Evolutionary conservation across 1,284 basidiomycete genomes (phyloP).

Genomic region (Sporisorium sorghi): DNA sequence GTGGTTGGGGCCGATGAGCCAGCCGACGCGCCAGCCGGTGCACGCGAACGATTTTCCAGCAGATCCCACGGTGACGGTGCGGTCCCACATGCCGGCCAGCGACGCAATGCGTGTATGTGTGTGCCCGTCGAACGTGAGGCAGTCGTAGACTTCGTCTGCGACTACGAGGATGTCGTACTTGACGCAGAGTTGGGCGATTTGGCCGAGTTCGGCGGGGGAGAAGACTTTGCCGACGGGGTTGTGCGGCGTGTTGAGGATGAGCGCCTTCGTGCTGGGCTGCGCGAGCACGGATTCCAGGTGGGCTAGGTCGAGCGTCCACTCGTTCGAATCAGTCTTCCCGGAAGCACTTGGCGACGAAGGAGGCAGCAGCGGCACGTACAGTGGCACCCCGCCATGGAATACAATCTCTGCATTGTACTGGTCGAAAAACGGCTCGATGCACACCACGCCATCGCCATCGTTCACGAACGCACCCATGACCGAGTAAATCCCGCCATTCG

Average conservation of each 20-base stretch:
- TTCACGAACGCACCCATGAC: conserved; percentile 58
- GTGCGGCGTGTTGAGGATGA: conserved; percentile 76
- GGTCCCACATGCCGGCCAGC: conserved; percentile 88
- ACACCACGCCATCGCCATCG: conserved; percentile 88
- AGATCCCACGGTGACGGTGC: conserved; percentile 83
- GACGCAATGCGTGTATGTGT: conserved; percentile 91
- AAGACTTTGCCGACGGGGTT: conserved; percentile 86
- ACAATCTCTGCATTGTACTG: conserved; percentile 79
- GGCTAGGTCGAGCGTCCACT: conserved; percentile 74
- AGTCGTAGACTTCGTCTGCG: conserved; percentile 94
- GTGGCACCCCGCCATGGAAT: conserved; percentile 78
- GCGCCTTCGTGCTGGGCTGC: conserved; percentile 77
- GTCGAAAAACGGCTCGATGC: conserved; percentile 95
- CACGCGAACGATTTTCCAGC: conserved; percentile 90
- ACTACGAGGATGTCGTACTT: conserved; percentile 93
- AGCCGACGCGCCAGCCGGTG: conserved; percentile 97
- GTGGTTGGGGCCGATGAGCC: conserved; percentile 86
- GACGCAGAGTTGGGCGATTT: conserved; percentile 85
- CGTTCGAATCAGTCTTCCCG: conserved; percentile 59
- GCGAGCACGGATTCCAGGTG: conserved; percentile 81
- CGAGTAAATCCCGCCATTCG: conserved; percentile 73
- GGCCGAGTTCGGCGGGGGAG: conserved; percentile 81
- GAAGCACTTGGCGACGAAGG: conserved; percentile 70
- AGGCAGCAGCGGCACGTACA: conserved; percentile 94
- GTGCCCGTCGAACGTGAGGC: conserved; percentile 86